Evolutionary conservation across 257 asterid species (phyloP).

Genomic region (Capsicum chinense): DNA sequence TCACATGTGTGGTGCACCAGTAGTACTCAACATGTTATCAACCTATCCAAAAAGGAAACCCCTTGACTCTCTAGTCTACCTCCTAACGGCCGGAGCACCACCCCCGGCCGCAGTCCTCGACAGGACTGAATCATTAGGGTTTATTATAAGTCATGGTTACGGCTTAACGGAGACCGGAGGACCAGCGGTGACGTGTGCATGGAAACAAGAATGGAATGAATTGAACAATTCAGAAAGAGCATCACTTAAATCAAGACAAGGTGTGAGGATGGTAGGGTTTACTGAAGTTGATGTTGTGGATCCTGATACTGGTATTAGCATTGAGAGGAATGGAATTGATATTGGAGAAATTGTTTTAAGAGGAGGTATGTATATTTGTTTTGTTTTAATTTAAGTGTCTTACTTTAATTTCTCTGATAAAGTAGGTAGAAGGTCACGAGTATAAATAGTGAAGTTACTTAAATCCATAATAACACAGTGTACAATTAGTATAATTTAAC

Average conservation of each 20-base stretch:
- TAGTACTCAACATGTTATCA: conserved; percentile 28
- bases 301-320: conserved; percentile 11
- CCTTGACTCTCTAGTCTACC: not conserved
- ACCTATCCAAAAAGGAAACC: conserved; percentile 11
- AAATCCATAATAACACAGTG: too few relatives aligned
- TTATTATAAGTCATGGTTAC: conserved; percentile 30
- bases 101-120: conserved; percentile 31
- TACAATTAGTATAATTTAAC: too few relatives aligned
- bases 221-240: conserved; percentile 25
- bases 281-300: conserved; percentile 27
- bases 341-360: conserved; percentile 54
- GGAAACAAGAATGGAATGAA: conserved; percentile 24
- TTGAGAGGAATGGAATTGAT: conserved; percentile 21
- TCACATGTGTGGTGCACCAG: conserved; percentile 27
- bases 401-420: too few relatives aligned
- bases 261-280: conserved; percentile 25
- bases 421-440: too few relatives aligned
- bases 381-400: too few relatives aligned
- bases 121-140: conserved; percentile 23
- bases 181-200: conserved; percentile 29
- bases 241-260: conserved; percentile 31
- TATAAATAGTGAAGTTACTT: too few relatives aligned
- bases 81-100: conserved; percentile 31
- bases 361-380: conserved; percentile 33
- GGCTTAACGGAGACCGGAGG: conserved; percentile 33